Evolutionary conservation across 106 monocot genomes (phyloP).

Genomic region (Iris macrosiphon): DNA sequence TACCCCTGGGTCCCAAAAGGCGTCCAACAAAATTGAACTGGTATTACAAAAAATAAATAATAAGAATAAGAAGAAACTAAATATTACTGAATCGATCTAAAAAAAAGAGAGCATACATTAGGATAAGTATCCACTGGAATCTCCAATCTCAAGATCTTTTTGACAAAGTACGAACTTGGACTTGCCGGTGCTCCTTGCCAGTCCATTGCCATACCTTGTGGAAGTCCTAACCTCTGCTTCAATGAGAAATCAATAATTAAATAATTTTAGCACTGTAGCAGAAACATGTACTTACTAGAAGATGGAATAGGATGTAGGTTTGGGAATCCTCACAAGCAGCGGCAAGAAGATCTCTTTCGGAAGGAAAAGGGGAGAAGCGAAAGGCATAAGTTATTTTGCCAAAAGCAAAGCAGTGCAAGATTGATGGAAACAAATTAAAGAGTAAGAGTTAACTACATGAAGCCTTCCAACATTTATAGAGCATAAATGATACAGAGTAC

Average conservation of each 20-base stretch:
- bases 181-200: slow-evolving; percentile 71
- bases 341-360: not conserved
- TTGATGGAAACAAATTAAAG: not conserved
- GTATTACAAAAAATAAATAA: slow-evolving; percentile 1
- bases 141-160: slow-evolving; percentile 81
- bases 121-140: slow-evolving; percentile 76
- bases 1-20: slow-evolving; percentile 80
- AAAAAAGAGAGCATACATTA: slow-evolving; percentile 45
- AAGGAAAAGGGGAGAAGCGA: not conserved
- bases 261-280: too few species aligned
- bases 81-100: not conserved
- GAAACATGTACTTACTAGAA: not conserved
- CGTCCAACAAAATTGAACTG: slow-evolving; percentile 95
- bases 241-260: too few species aligned
- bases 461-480: too few species aligned
- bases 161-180: slow-evolving; percentile 58
- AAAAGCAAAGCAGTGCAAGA: not conserved
- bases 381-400: not conserved
- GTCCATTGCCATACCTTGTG: slow-evolving; percentile 55
- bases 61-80: not conserved
- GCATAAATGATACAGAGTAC: not conserved
- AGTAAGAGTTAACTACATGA: not conserved
- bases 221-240: slow-evolving; percentile 47
- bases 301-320: too few species aligned
- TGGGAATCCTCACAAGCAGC: not conserved